Percentiles rank a stretch among this genome's conserved stretches.
phyloP scores from a whole-genome alignment of 1,284 basidiomycete species.

The Sphagnurus paluster region DNA sequence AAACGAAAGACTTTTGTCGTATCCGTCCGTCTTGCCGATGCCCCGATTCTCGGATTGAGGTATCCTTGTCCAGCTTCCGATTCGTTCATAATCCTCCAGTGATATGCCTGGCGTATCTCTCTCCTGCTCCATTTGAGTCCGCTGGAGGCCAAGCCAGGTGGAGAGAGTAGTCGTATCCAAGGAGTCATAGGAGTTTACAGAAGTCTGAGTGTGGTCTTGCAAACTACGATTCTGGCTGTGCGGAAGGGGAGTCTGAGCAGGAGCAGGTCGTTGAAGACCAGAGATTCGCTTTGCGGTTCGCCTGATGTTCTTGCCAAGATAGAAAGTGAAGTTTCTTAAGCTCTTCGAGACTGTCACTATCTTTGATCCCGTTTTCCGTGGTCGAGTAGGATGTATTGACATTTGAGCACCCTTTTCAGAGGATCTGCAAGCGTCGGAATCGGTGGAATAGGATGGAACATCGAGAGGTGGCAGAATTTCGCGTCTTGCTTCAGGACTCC shows the following conservation, averaged over 20 bases:
- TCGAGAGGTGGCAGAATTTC: constrained; percentile 35
- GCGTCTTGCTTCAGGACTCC: constrained; percentile 37
- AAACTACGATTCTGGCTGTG: constrained; percentile 6
- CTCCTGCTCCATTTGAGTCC: constrained; percentile 17
- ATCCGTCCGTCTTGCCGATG: too few relatives aligned
- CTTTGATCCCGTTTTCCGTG: constrained; percentile 1
- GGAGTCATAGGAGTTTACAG: constrained; percentile 25
- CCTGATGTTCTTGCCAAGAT: constrained; percentile 14
- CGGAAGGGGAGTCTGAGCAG: too few relatives aligned
- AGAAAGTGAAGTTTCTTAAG: constrained; percentile 23
- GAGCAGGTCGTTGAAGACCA: not conserved
- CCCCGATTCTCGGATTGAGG: too few relatives aligned
- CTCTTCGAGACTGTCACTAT: constrained; percentile 23
- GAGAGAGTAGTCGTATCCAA: constrained; percentile 35
- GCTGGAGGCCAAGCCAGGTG: constrained; percentile 37
- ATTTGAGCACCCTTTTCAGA: constrained; percentile 33
- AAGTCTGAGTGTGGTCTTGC: constrained; percentile 1
- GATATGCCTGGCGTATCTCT: constrained; percentile 15
- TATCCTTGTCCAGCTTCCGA: constrained; percentile 48
- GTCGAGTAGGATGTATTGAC: not conserved
- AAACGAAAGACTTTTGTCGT: too few relatives aligned
- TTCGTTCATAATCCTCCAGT: constrained; percentile 44
- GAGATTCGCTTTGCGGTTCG: constrained; percentile 11
- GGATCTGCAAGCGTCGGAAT: constrained; percentile 17
- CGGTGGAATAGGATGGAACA: constrained; percentile 19